These are phyloP conservation scores for Ceratocystis smalleyi DNA, from an alignment of 2,329 filamentous ascomycete species.

Conservation along the genomic window DNA sequence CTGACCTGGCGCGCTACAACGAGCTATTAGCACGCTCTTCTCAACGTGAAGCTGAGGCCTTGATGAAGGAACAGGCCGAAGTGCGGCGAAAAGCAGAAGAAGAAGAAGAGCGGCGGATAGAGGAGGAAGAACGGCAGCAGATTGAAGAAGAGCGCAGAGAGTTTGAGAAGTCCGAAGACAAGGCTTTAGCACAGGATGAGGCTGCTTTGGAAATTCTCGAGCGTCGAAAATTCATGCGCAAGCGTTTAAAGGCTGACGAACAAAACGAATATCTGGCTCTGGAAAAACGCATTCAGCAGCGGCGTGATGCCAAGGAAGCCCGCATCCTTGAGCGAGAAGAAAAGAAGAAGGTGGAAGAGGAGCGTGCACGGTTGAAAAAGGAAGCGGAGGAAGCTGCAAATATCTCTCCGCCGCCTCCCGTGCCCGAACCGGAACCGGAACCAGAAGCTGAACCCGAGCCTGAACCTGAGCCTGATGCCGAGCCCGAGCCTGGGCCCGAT, in stretches of 20 bases:
- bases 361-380: not conserved
- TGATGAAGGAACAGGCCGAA: slow-evolving; percentile 13
- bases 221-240: slow-evolving; percentile 9
- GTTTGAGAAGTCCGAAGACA: slow-evolving; percentile 8
- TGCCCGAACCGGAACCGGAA: slow-evolving; percentile 10
- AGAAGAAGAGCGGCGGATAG: slow-evolving; percentile 9
- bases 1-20: slow-evolving; percentile 14
- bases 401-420: slow-evolving; percentile 4
- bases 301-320: not conserved
- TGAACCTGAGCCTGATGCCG: slow-evolving; percentile 13
- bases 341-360: slow-evolving; percentile 7
- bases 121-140: slow-evolving; percentile 13
- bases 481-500: slow-evolving; percentile 10
- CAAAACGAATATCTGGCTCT: not conserved
- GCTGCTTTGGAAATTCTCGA: not conserved
- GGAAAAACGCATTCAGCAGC: not conserved
- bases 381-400: not conserved
- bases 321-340: not conserved
- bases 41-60: slow-evolving; percentile 11
- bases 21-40: slow-evolving; percentile 13
- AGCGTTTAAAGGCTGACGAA: slow-evolving; percentile 1
- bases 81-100: slow-evolving; percentile 5
- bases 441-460: slow-evolving; percentile 13
- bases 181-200: not conserved
- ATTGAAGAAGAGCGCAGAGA: slow-evolving; percentile 8